Evolutionary conservation across 257 asterid species (phyloP).

Genomic region (Eustoma russellianum): DNA sequence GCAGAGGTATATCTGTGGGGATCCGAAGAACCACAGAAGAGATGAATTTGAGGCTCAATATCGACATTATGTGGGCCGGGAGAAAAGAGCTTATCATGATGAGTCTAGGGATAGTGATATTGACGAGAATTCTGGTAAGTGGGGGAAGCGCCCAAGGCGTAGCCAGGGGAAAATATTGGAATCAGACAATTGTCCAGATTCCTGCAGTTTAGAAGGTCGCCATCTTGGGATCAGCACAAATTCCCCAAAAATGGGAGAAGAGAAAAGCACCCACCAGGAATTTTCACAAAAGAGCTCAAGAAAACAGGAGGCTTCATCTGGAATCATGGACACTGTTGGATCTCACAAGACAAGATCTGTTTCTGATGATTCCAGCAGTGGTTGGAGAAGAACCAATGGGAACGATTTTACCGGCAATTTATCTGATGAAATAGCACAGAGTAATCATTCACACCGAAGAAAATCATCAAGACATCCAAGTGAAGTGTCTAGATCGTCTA

Average conservation of each 20-base stretch:
- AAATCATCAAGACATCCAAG: constrained; percentile 7
- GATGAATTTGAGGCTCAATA: constrained; percentile 16
- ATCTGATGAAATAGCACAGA: constrained; percentile 22
- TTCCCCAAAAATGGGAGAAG: constrained; percentile 17
- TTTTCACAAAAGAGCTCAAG: constrained; percentile 23
- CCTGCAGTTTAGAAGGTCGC: constrained; percentile 9
- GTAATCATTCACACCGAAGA: constrained; percentile 10
- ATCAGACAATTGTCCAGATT: constrained; percentile 13
- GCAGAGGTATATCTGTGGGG: constrained; percentile 15
- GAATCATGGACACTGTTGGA: constrained; percentile 7
- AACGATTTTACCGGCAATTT: constrained; percentile 17
- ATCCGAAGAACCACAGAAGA: constrained; percentile 24
- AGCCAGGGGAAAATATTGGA: constrained; percentile 8
- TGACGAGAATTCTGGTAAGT: constrained; percentile 9
- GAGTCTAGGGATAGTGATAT: constrained; percentile 28
- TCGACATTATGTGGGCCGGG: constrained; percentile 19
- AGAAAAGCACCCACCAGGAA: background rate
- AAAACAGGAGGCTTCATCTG: constrained; percentile 11
- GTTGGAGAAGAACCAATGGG: constrained; percentile 11
- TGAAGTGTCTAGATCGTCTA: constrained; percentile 14
- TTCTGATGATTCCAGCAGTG: constrained; percentile 20
- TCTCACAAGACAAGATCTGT: constrained; percentile 5
- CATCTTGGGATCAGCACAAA: constrained; percentile 15
- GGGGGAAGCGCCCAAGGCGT: constrained; percentile 22
- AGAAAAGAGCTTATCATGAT: constrained; percentile 19